Percentiles rank a stretch among this genome's conserved stretches.
Conservation (phyloP, 2,329 filamentous ascomycete species). For the Diplodia corticola region DNA sequence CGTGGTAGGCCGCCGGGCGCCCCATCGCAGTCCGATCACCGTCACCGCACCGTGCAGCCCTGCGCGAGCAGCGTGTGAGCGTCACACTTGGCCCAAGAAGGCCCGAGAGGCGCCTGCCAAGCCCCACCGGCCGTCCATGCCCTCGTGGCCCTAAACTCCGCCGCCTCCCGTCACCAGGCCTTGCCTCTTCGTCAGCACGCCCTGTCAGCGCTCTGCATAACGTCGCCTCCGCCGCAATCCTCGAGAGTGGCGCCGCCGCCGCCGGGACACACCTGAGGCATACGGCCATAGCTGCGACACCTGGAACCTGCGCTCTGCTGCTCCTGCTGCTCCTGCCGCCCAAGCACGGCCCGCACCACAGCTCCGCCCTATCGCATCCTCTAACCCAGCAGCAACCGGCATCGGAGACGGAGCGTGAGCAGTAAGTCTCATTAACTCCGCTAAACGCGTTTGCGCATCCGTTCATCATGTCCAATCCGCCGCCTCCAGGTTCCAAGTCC, state of each 20-base stretch:
- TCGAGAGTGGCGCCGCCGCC: neutral
- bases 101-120: slow-evolving; percentile 18
- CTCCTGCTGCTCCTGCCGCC: neutral
- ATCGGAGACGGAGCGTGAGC: slow-evolving; percentile 23
- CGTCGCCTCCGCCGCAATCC: slow-evolving; percentile 10
- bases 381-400: slow-evolving; percentile 21
- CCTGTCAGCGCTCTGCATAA: slow-evolving; percentile 13
- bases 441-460: slow-evolving; percentile 19
- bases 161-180: slow-evolving; percentile 13
- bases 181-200: slow-evolving; percentile 19
- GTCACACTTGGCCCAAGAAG: slow-evolving; percentile 1
- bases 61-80: neutral
- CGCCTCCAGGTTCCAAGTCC: slow-evolving; percentile 66
- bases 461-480: slow-evolving; percentile 78
- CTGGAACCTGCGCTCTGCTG: neutral
- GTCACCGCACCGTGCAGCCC: neutral
- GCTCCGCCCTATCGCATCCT: slow-evolving; percentile 19
- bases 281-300: slow-evolving; percentile 8
- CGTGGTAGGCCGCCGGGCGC: neutral
- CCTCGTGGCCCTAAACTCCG: slow-evolving; percentile 11
- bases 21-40: neutral
- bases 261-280: slow-evolving; percentile 15
- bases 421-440: slow-evolving; percentile 24
- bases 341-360: slow-evolving; percentile 20
- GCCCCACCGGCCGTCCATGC: slow-evolving; percentile 13